A percentile compares a stretch with the other conserved stretches of the same genome.
phyloP scores from a whole-genome alignment of 176 grass and related monocot genomes.

The Tillandsia fasciculata region DNA sequence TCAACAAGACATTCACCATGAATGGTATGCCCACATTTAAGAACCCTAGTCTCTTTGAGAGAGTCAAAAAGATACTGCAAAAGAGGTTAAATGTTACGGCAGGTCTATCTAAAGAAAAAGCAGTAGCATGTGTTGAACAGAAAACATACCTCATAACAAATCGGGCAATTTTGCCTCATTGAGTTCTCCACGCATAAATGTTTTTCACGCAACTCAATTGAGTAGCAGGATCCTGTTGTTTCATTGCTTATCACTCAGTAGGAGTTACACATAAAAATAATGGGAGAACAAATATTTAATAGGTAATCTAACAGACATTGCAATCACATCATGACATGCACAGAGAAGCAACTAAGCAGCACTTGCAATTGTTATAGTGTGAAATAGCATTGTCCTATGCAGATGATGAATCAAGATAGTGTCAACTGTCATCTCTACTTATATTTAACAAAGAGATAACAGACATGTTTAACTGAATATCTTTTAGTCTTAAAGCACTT shows the following conservation, averaged over 20 bases:
- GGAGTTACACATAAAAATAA: not conserved
- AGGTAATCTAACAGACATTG: too few species aligned
- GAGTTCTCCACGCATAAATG: constrained; percentile 93
- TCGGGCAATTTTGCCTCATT: constrained; percentile 90
- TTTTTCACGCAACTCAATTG: constrained; percentile 42
- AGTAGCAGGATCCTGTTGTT: constrained; percentile 77
- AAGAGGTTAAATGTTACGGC: constrained; percentile 19
- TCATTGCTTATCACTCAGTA: constrained; percentile 1
- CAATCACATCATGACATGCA: not conserved
- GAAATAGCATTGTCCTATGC: not conserved
- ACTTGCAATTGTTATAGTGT: not conserved
- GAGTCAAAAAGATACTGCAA: constrained; percentile 99
- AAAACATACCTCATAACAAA: constrained; percentile 73
- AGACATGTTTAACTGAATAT: too few species aligned
- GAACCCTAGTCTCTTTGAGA: constrained; percentile 69
- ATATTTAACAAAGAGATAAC: not conserved
- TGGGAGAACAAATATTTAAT: too few species aligned
- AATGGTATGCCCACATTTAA: constrained; percentile 89
- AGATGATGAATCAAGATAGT: not conserved
- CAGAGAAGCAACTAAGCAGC: not conserved
- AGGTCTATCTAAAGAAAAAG: constrained; percentile 10
- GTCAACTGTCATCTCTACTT: not conserved
- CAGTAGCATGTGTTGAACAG: constrained; percentile 4
- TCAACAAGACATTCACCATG: constrained; percentile 67
- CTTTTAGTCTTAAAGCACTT: too few species aligned